Evolutionary conservation across 805 yeast species (phyloP).

Genomic region (Candida nemodendra): DNA sequence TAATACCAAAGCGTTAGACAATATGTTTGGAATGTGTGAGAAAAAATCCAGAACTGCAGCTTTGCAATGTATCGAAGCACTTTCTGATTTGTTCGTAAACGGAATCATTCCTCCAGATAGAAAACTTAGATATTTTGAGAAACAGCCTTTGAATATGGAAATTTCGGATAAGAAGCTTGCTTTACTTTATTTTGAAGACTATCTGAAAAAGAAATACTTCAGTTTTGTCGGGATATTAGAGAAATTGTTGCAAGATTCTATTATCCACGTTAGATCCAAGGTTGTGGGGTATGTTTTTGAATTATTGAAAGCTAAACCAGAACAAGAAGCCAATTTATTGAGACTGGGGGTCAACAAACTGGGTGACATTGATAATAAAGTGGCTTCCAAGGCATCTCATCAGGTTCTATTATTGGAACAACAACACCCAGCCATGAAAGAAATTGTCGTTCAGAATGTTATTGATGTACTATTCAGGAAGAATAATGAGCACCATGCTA

Average conservation of each 20-base stretch:
- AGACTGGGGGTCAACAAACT: constrained; percentile 88
- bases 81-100: constrained; percentile 81
- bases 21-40: constrained; percentile 71
- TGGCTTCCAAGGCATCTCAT: constrained; percentile 84
- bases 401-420: constrained; percentile 77
- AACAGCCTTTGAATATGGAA: constrained; percentile 55
- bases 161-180: constrained; percentile 59
- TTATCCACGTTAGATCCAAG: constrained; percentile 79
- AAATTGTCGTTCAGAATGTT: constrained; percentile 72
- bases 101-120: constrained; percentile 88
- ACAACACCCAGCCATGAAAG: constrained; percentile 94
- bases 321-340: constrained; percentile 90
- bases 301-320: constrained; percentile 81
- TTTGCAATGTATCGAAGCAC: constrained; percentile 82
- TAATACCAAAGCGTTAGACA: constrained; percentile 79
- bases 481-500: constrained; percentile 78
- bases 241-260: constrained; percentile 83
- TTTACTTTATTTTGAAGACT: constrained; percentile 84
- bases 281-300: constrained; percentile 77
- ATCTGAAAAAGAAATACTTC: constrained; percentile 74
- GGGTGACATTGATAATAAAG: constrained; percentile 91
- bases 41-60: constrained; percentile 94
- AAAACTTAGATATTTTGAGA: constrained; percentile 74
- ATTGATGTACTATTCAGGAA: constrained; percentile 77
- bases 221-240: constrained; percentile 75